phyloP scores from a whole-genome alignment of 129 eudicot species.

The Cynara cardunculus region DNA sequence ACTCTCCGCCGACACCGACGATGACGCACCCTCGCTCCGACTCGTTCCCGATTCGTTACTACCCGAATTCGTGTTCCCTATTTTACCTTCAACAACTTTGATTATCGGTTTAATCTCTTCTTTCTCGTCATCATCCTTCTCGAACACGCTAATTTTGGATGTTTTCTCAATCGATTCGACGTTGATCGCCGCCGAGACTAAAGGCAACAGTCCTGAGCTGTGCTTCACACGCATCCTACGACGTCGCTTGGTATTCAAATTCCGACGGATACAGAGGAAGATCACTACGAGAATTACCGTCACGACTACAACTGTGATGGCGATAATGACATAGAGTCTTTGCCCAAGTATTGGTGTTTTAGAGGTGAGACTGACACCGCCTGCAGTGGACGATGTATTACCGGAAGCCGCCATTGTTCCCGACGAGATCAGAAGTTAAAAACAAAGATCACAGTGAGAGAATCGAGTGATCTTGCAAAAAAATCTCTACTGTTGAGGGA shows the following conservation, averaged over 20 bases:
- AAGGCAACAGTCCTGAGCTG: constrained; percentile 52
- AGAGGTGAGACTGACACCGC: constrained; percentile 26
- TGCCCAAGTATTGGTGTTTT: constrained; percentile 62
- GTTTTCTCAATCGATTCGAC: constrained; percentile 16
- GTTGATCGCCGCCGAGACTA: constrained; percentile 34
- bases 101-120: constrained; percentile 23
- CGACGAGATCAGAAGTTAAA: constrained; percentile 3
- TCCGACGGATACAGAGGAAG: constrained; percentile 43
- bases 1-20: constrained; percentile 49
- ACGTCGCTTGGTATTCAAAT: constrained; percentile 35
- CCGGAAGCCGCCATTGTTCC: constrained; percentile 47
- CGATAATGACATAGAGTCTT: constrained; percentile 58
- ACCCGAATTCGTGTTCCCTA: constrained; percentile 47
- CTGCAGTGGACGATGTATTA: constrained; percentile 19
- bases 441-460: not conserved
- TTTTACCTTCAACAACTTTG: constrained; percentile 37
- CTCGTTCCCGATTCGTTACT: constrained; percentile 60
- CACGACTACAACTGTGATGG: constrained; percentile 33
- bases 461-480: not conserved
- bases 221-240: constrained; percentile 47
- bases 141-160: constrained; percentile 13
- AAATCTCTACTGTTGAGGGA: not conserved
- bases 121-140: constrained; percentile 23
- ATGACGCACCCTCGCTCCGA: constrained; percentile 44
- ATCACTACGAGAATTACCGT: constrained; percentile 29